Evolutionary conservation across 163 green algal genomes (phyloP).

Genomic region (Trebouxiophyceae sp.): DNA sequence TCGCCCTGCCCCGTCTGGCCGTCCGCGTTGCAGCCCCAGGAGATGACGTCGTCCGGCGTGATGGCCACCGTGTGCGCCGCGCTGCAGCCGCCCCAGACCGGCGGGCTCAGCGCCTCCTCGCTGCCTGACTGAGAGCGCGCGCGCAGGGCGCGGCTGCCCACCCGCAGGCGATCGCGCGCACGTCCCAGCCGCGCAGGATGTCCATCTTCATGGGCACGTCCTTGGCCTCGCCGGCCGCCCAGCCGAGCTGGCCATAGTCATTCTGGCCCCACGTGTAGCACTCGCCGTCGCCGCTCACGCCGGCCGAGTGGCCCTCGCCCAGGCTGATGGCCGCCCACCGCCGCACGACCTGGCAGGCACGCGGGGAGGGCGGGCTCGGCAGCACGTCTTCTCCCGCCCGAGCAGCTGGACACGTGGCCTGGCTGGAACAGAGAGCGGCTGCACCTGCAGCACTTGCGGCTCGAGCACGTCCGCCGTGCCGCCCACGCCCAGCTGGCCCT

Average conservation of each 20-base stretch:
- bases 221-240: constrained; percentile 19
- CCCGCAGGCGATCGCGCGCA: constrained; percentile 30
- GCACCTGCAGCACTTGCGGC: constrained; percentile 54
- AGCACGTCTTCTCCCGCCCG: too few relatives aligned
- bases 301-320: constrained; percentile 57
- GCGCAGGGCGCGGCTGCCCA: too few relatives aligned
- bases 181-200: constrained; percentile 50
- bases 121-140: too few relatives aligned
- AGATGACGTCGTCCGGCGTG: constrained; percentile 62
- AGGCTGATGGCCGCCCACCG: constrained; percentile 66
- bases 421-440: neutral
- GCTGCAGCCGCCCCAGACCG: constrained; percentile 10
- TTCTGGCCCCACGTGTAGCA: constrained; percentile 77
- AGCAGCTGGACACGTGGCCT: too few relatives aligned
- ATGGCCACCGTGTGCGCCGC: constrained; percentile 35
- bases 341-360: constrained; percentile 26
- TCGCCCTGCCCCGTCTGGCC: constrained; percentile 67
- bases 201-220: constrained; percentile 45
- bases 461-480: constrained; percentile 37
- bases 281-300: constrained; percentile 57
- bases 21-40: constrained; percentile 72
- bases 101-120: too few relatives aligned
- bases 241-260: constrained; percentile 58
- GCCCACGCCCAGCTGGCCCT: constrained; percentile 59
- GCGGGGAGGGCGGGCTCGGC: too few relatives aligned